Percentiles rank a stretch among this genome's conserved stretches.
phyloP scores from a whole-genome alignment of 1,284 basidiomycete species.

The Singerocomus inundabilis region DNA sequence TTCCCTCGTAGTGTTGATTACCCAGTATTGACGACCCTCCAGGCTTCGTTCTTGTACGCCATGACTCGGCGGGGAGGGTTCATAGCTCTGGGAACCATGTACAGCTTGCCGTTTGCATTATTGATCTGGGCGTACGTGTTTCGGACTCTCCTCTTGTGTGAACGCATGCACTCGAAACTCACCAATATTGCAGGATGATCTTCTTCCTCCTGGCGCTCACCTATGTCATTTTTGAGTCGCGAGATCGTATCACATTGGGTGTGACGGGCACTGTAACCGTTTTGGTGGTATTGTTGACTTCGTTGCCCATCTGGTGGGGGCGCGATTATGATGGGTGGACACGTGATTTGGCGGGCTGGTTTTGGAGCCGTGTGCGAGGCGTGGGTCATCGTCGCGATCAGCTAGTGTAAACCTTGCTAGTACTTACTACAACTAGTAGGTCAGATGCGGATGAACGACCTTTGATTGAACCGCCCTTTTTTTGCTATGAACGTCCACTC shows the following conservation, averaged over 20 bases:
- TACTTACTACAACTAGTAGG: too few relatives aligned
- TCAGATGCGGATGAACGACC: too few relatives aligned
- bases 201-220: background rate
- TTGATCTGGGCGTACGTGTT: background rate
- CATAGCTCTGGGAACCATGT: background rate
- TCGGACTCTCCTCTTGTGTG: background rate
- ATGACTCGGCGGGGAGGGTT: background rate
- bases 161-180: background rate
- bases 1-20: too few relatives aligned
- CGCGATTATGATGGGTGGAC: background rate
- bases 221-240: background rate
- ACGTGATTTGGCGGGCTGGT: too few relatives aligned
- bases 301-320: background rate
- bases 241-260: background rate
- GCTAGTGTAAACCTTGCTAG: background rate
- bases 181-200: background rate
- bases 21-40: too few relatives aligned
- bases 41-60: background rate
- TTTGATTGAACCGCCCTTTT: too few relatives aligned
- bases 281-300: background rate
- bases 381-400: background rate
- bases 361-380: background rate
- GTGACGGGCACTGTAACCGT: background rate
- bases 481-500: too few relatives aligned
- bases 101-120: background rate